Evolutionary conservation across 805 yeast species (phyloP), one percentile per base, ranked within the genome.

Genomic region (Pichia deserticola): DNA sequence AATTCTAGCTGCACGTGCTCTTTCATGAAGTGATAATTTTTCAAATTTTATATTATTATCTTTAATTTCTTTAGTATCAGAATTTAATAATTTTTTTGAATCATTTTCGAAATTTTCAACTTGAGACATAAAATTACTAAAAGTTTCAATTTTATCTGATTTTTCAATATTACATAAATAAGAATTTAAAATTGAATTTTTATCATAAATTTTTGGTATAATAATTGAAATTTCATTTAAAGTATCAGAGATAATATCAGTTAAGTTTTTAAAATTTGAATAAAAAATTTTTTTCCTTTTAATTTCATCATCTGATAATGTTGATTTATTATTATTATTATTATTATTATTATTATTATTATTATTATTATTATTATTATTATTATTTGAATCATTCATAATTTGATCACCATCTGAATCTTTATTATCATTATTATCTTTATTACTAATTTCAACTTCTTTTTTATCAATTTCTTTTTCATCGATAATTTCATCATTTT

Each of bases 131-230:
- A 34, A 53, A 13, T 36, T 32, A 28, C 36, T 39, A 34, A 48
- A 49, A 6, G 53, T 27, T 25, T 41, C 40, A 25, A 39, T 36
- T 8, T 38, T 13, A 15, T 39, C 25, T 4, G 50, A 48, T 27
- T 45, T 28, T 9, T 42, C 11, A 29, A 47, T 29, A 36, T 28
- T 32, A 36, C 40, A 42, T 0, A 49, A 33, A 38, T 53, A 53
- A 4, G 13, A n/a, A n/a, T 53, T 43, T 11, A 53, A 30, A 7
- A 43, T 36, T 12, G 27, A 33, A 35, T 49, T 51, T 34, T 44
- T 49, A 15, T 49, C 46, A n/a, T 41, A 34, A 15, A 53, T 39
- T 30, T 45, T 36, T 5, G 51, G 49, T 27, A 51, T 30, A 8
- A 51, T 20, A 11, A 28, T 27, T 8, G 44, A 38, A 28, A 53